Evolutionary conservation across 2,329 filamentous ascomycete genomes (phyloP).

Genomic region (Aschersonia sp.): DNA sequence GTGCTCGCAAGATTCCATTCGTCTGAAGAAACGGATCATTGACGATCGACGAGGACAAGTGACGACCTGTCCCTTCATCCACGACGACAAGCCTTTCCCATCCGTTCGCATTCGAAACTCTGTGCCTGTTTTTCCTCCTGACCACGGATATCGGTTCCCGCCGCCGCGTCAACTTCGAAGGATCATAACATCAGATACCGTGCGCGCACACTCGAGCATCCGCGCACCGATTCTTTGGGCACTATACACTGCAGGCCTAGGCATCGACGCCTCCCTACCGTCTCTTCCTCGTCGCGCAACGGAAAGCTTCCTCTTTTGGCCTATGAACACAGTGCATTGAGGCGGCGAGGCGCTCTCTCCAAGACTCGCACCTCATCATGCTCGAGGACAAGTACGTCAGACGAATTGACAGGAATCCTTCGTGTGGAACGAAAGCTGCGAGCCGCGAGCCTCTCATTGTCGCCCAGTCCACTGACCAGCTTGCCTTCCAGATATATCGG

Average conservation of each 20-base stretch:
- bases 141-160: too few relatives aligned
- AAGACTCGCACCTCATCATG: constrained; percentile 11
- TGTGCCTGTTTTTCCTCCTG: too few relatives aligned
- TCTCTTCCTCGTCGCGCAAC: neutral
- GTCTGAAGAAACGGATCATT: too few relatives aligned
- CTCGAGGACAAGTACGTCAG: constrained; percentile 23
- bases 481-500: constrained; percentile 52
- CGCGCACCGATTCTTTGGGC: neutral
- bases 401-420: neutral
- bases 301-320: neutral
- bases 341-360: neutral
- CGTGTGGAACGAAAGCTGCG: neutral
- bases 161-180: too few relatives aligned
- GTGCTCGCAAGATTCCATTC: too few relatives aligned
- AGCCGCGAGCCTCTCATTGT: neutral
- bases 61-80: too few relatives aligned
- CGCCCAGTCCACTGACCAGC: neutral
- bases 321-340: neutral
- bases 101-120: too few relatives aligned
- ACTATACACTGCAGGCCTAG: neutral
- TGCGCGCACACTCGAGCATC: too few relatives aligned
- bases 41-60: too few relatives aligned
- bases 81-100: too few relatives aligned
- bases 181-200: too few relatives aligned
- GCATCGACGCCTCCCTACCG: neutral